These are phyloP conservation scores for Colletotrichum somersetense DNA, from an alignment of 2,329 filamentous ascomycete genomes.

Conservation along the genomic window DNA sequence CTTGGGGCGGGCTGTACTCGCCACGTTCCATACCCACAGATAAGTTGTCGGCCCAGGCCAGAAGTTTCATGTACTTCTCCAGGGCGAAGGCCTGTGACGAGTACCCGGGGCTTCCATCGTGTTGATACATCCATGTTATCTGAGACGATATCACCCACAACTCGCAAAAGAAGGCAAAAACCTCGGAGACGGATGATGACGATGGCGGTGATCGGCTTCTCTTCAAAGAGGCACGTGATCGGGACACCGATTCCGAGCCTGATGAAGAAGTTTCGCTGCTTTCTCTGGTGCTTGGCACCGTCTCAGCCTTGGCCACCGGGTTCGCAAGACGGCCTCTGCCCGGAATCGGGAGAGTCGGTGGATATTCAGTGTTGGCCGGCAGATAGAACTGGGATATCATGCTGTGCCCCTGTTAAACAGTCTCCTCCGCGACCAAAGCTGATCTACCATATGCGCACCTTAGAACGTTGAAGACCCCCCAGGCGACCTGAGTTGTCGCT, in stretches of 20 bases:
- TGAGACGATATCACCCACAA: slow-evolving; percentile 54
- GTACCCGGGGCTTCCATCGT: slow-evolving; percentile 39
- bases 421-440: neutral
- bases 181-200: slow-evolving; percentile 43
- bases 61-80: slow-evolving; percentile 54
- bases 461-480: slow-evolving; percentile 55
- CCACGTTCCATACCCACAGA: slow-evolving; percentile 46
- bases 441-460: slow-evolving; percentile 47
- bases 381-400: slow-evolving; percentile 32
- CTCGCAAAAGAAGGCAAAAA: slow-evolving; percentile 50
- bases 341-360: slow-evolving; percentile 33
- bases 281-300: neutral
- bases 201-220: slow-evolving; percentile 8
- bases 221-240: neutral
- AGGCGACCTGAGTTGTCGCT: slow-evolving; percentile 43
- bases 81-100: slow-evolving; percentile 48
- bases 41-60: slow-evolving; percentile 54
- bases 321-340: slow-evolving; percentile 3
- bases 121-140: slow-evolving; percentile 48
- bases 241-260: neutral
- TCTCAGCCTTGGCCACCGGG: neutral
- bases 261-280: slow-evolving; percentile 1
- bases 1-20: slow-evolving; percentile 49
- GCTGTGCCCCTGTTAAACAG: slow-evolving; percentile 17
- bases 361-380: slow-evolving; percentile 36